Conservation (phyloP, 2,329 filamentous ascomycete species). For the Esteya vermicola region DNA sequence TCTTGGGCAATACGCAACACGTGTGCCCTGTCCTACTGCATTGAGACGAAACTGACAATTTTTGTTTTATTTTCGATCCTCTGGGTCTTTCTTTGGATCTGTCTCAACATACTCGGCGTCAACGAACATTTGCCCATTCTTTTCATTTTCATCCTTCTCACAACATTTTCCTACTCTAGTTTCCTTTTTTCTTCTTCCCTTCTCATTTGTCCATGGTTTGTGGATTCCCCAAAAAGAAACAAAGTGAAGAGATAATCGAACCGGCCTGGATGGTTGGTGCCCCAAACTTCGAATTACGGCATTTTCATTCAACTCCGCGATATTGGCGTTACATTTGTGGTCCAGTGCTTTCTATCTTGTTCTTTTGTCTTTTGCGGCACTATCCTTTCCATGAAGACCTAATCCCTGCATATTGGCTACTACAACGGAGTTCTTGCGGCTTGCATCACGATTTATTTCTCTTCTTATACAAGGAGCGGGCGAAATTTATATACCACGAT, state of each 20-base stretch:
- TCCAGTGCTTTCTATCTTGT: slow-evolving; percentile 17
- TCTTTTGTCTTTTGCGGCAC: slow-evolving; percentile 13
- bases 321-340: too few species aligned
- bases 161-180: background rate
- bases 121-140: too few species aligned
- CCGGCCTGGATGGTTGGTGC: slow-evolving; percentile 19
- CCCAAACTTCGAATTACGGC: slow-evolving; percentile 24
- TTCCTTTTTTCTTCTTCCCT: background rate
- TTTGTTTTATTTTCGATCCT: too few species aligned
- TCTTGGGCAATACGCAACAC: too few species aligned
- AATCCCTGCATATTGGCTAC: slow-evolving; percentile 31
- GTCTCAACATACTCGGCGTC: too few species aligned
- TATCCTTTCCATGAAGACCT: slow-evolving; percentile 15
- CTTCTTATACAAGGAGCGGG: slow-evolving; percentile 21
- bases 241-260: slow-evolving; percentile 16
- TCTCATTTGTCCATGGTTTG: too few species aligned
- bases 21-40: too few species aligned
- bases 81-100: too few species aligned
- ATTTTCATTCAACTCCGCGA: slow-evolving; percentile 26
- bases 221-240: slow-evolving; percentile 6
- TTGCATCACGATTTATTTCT: slow-evolving; percentile 15
- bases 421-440: slow-evolving; percentile 26
- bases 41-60: too few species aligned
- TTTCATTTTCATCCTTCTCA: slow-evolving; percentile 8
- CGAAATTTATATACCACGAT: slow-evolving; percentile 26